Evolutionary conservation across 305 asterid genomes (phyloP), one percentile per base, ranked within the genome.

Genomic region (Fraxinus greggii): DNA sequence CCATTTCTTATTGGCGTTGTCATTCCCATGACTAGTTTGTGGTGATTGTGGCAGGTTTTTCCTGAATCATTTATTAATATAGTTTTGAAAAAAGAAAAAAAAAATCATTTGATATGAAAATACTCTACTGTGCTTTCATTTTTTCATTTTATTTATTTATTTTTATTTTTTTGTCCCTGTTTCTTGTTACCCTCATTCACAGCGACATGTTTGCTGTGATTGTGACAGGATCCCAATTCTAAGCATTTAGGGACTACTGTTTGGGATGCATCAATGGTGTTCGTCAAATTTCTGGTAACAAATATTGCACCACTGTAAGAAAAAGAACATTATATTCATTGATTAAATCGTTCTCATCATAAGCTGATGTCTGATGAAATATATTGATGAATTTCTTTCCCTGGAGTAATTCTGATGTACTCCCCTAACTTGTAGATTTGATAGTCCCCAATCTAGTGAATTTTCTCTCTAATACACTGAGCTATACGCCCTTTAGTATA

Each of bases 231-330:
- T 89, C 99, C 98, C 54, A 94, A 93, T 88, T 95, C 99, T 82
- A 93, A 94, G 90, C 98, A 95, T 87, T 83, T 94, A 72, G 99
- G 99, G 48, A 95, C 99, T 78, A 95, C 99, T 32, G 98, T 95
- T 78, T 95, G 99, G 99, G 99, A 95, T 88, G 97, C 99, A 56
- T 95, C 99, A 35, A 92, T 95, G 99, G 99, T 95, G 82, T 87
- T 95, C 36, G 95, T 89, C 86, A 95, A 95, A 85, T 95, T 89
- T 90, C 92, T 95, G 97, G 99, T 95, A 88, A 86, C 35, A 65
- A 63, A 63, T 24, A 65, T 26, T 65, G 31, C 33, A 9, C 15
- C 19, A 56, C 61, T 31, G 59, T 7, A 7, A 29, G 29, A n/a
- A 24, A 10, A 61, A 15, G 24, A 23, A 28, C 28, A 10, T 51